Base-by-base conservation (phyloP, 2,329 filamentous ascomycete genomes). In the Orbilia brochopaga region DNA sequence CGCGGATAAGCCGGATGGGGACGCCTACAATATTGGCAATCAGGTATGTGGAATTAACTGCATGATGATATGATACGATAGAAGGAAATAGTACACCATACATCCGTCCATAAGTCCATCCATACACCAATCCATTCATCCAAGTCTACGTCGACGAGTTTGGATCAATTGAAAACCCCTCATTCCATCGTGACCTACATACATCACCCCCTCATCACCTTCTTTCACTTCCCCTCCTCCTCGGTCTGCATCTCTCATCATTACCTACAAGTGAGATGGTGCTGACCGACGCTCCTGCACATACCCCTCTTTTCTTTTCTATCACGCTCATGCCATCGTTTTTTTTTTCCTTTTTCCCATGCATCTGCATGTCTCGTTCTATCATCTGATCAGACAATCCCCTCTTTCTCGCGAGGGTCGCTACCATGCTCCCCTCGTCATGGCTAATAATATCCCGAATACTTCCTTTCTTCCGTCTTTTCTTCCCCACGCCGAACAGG, bases 11-110 rank as follows among this genome's bases (percentile, higher is more conserved):
- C 84, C 89, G 0, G 85, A 79, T 2, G 81, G 83, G 48, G 90
- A 89, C 0, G 81, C 83, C 32, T 79, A 92, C 79, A 97, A 97
- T 78, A 79, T 78, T 7, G 92, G 93, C 0, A 97, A 97, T 79
- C 82, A 83, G 64, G 66, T 75, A 48, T 32, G 64, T 69, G 37
- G 11, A 21, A 32, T 32, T 3, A 8, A 32, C 4, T 3, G 27
- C n/a, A n/a, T n/a, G n/a, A n/a, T n/a, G n/a, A n/a, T n/a, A n/a
- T 32, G 27, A 8, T 32, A 3, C 27, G 27, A 32, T 32, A 4
- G 27, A 32, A 32, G 4, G 27, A 32, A 32, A 4, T 3, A 32
- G 8, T 32, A 32, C 27, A 3, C 27, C n/a, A n/a, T n/a, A n/a
- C n/a, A n/a, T n/a, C n/a, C n/a, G n/a, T n/a, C n/a, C n/a, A n/a